phyloP scores from a whole-genome alignment of 2,329 filamentous ascomycete genomes.

The Neophaeococcomyces aloes region DNA sequence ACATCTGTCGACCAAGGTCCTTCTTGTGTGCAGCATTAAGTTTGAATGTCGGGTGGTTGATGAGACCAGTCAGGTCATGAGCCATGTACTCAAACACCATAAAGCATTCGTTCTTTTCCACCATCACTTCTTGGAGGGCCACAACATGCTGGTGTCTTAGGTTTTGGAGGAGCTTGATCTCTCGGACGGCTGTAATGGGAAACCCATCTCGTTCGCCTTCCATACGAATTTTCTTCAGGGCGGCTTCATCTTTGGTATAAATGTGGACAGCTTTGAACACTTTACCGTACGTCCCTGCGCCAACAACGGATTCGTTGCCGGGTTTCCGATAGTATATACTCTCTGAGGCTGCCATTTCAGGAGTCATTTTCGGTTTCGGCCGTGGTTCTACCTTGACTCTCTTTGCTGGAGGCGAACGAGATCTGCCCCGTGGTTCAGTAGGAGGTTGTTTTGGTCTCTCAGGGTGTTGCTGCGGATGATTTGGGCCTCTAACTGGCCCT shows the following conservation, averaged over 20 bases:
- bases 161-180: constrained; percentile 85
- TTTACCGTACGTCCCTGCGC: constrained; percentile 90
- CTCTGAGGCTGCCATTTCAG: constrained; percentile 65
- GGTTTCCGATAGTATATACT: constrained; percentile 93
- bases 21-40: constrained; percentile 82
- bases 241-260: constrained; percentile 75
- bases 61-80: constrained; percentile 85
- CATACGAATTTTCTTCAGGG: constrained; percentile 86
- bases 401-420: constrained; percentile 46
- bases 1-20: constrained; percentile 82
- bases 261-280: constrained; percentile 90
- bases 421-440: constrained; percentile 38
- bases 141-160: constrained; percentile 75
- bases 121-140: constrained; percentile 83
- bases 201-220: constrained; percentile 86
- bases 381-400: constrained; percentile 62
- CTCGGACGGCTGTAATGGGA: constrained; percentile 78
- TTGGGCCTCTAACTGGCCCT: constrained; percentile 10
- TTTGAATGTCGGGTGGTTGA: constrained; percentile 88
- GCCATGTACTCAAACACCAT: constrained; percentile 99
- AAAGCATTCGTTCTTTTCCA: constrained; percentile 95
- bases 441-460: constrained; percentile 6
- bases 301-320: constrained; percentile 93
- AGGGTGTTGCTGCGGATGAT: constrained; percentile 3
- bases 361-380: constrained; percentile 56